Evolutionary conservation across 2,329 filamentous ascomycete species (phyloP).

Genomic region (Byssoonygena ceratinophila): DNA sequence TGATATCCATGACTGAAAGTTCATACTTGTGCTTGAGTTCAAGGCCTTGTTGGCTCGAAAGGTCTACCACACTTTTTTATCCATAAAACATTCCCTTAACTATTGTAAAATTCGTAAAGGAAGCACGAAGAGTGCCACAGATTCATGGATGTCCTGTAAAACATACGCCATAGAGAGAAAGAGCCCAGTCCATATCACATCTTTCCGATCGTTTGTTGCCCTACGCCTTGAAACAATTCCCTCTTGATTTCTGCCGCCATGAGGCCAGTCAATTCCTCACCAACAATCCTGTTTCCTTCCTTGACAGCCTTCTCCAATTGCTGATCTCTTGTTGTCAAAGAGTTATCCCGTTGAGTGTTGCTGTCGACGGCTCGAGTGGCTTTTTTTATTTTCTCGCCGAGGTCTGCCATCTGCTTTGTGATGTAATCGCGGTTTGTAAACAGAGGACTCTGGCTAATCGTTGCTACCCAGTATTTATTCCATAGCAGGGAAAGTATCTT

Average conservation of each 20-base stretch:
- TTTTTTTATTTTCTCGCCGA: slow-evolving; percentile 70
- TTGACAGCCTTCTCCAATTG: slow-evolving; percentile 45
- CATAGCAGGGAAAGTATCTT: slow-evolving; percentile 80
- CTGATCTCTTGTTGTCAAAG: slow-evolving; percentile 31
- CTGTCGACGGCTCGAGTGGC: slow-evolving; percentile 40
- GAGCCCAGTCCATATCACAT: not conserved
- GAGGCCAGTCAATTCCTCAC: slow-evolving; percentile 43
- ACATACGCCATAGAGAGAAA: not conserved
- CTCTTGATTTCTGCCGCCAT: slow-evolving; percentile 43
- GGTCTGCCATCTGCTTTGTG: slow-evolving; percentile 82
- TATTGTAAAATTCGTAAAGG: not conserved
- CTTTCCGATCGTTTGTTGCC: slow-evolving; percentile 4
- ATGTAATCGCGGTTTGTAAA: slow-evolving; percentile 88
- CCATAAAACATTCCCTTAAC: no score
- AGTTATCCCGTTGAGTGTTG: slow-evolving; percentile 16
- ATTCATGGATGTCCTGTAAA: not conserved
- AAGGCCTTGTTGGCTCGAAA: no score
- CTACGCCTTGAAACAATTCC: slow-evolving; percentile 39
- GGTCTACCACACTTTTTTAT: no score
- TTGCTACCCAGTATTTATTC: slow-evolving; percentile 91
- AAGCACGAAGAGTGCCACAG: not conserved
- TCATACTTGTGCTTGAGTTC: no score
- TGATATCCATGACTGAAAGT: no score
- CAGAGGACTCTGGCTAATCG: slow-evolving; percentile 78
- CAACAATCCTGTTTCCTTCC: slow-evolving; percentile 48